Conservation (phyloP, 495 filamentous ascomycete species). For the Rhypophila decipiens region DNA sequence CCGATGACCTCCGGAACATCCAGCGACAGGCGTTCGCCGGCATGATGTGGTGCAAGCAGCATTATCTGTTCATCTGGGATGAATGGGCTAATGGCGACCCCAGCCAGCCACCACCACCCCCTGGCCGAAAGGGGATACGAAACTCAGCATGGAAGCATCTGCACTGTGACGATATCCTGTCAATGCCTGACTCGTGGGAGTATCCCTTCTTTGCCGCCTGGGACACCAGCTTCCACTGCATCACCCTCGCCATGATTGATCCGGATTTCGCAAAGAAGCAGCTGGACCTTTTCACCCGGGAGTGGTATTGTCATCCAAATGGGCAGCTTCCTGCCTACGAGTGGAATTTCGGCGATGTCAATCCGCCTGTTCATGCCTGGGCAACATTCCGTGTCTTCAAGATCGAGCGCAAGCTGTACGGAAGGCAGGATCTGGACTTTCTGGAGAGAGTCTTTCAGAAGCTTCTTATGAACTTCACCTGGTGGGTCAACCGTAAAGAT, state of each 20-base stretch:
- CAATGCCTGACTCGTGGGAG: conserved; percentile 98
- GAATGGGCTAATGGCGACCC: conserved; percentile 87
- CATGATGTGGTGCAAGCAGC: conserved; percentile 98
- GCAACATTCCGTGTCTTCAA: conserved; percentile 92
- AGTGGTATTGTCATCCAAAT: conserved; percentile 99
- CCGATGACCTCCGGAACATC: conserved; percentile 89
- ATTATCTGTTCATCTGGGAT: conserved; percentile 94
- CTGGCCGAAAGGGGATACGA: conserved; percentile 70
- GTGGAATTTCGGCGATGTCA: conserved; percentile 98
- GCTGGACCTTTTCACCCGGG: conserved; percentile 86
- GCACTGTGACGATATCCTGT: conserved; percentile 87
- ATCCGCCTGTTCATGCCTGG: conserved; percentile 96
- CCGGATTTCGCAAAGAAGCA: conserved; percentile 98
- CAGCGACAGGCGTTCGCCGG: conserved; percentile 90
- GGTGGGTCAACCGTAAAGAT: conserved; percentile 98
- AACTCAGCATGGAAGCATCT: conserved; percentile 91
- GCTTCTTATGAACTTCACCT: conserved; percentile 91
- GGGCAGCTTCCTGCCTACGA: conserved; percentile 87
- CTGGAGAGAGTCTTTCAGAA: conserved; percentile 96
- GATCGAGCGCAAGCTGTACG: conserved; percentile 96
- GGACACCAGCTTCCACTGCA: conserved; percentile 96
- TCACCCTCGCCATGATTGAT: conserved; percentile 93
- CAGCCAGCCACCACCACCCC: conserved; percentile 70
- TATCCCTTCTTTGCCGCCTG: conserved; percentile 98
- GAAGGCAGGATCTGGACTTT: conserved; percentile 89